These are phyloP conservation scores for Nemania sp. DNA, from an alignment of 2,329 filamentous ascomycete species.

Conservation along the genomic window DNA sequence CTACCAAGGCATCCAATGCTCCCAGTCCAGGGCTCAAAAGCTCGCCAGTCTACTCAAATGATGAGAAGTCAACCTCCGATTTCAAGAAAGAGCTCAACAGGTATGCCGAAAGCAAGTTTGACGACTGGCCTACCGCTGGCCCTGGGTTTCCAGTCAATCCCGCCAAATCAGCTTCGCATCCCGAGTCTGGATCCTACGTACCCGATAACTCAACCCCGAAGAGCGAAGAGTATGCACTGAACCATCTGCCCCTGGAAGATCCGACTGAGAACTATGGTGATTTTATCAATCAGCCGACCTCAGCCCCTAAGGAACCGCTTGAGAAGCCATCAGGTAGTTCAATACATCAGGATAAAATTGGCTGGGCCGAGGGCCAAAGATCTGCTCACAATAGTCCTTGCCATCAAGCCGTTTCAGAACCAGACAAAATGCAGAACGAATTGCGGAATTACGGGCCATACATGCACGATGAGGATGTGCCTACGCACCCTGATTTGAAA, in stretches of 20 bases:
- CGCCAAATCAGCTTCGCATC: neutral
- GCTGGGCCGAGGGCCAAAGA: constrained; percentile 42
- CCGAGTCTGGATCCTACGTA: constrained; percentile 4
- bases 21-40: constrained; percentile 25
- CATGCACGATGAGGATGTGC: constrained; percentile 42
- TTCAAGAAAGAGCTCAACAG: constrained; percentile 45
- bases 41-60: constrained; percentile 41
- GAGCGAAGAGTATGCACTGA: constrained; percentile 41
- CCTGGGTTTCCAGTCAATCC: neutral
- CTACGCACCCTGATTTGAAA: constrained; percentile 32
- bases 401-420: constrained; percentile 6
- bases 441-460: constrained; percentile 47
- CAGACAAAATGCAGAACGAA: constrained; percentile 42
- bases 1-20: constrained; percentile 43
- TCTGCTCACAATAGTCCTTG: constrained; percentile 39
- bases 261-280: constrained; percentile 40
- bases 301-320: constrained; percentile 32
- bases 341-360: constrained; percentile 36
- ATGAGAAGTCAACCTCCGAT: constrained; percentile 43
- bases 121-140: constrained; percentile 33
- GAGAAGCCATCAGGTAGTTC: constrained; percentile 20
- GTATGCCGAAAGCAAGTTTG: constrained; percentile 42
- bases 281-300: constrained; percentile 43
- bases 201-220: constrained; percentile 23
- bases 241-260: constrained; percentile 40